A percentile compares a stretch with the other conserved stretches of the same genome.
Evolutionary conservation across 495 filamentous ascomycete species (phyloP).

Genomic region (Neurospora tetrasperma): DNA sequence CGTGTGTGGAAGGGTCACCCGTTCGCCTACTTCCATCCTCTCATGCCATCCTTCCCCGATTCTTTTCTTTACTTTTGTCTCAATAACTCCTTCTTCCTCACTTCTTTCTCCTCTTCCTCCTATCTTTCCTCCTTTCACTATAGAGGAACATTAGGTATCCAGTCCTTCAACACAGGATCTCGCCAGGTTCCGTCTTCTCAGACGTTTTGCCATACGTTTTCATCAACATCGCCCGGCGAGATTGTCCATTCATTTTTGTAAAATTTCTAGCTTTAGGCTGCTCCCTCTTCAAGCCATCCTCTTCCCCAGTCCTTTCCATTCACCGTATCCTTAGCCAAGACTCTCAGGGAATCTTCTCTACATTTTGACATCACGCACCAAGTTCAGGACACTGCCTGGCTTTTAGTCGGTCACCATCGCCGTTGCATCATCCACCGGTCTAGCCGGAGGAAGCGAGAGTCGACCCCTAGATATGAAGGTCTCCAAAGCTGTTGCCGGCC

Average conservation of each 20-base stretch:
- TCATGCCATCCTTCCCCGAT: not conserved
- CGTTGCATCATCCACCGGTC: not conserved
- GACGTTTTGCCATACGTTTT: not conserved
- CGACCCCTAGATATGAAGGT: slow-evolving; percentile 27
- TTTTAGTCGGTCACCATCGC: not conserved
- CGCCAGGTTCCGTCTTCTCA: not conserved
- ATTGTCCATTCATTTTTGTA: not conserved
- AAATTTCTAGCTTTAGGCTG: not conserved
- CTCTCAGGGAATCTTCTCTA: not conserved
- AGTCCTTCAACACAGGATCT: not conserved
- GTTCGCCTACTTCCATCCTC: not conserved
- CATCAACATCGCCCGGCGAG: not conserved
- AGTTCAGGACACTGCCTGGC: not conserved
- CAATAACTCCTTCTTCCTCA: slow-evolving; percentile 5
- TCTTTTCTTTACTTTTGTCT: not conserved
- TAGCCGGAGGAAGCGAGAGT: not conserved
- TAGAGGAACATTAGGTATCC: not conserved
- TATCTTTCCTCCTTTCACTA: not conserved
- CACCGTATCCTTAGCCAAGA: not conserved
- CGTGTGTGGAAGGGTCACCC: not conserved
- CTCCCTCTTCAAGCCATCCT: not conserved
- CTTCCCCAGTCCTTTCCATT: not conserved
- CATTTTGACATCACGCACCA: not conserved
- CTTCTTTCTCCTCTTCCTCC: slow-evolving; percentile 1
- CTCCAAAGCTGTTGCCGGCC: slow-evolving; percentile 19